Evolutionary conservation across 768 basidiomycete species (phyloP), one percentile per base, ranked within the genome.

Genomic region (Termitomyces sp.): DNA sequence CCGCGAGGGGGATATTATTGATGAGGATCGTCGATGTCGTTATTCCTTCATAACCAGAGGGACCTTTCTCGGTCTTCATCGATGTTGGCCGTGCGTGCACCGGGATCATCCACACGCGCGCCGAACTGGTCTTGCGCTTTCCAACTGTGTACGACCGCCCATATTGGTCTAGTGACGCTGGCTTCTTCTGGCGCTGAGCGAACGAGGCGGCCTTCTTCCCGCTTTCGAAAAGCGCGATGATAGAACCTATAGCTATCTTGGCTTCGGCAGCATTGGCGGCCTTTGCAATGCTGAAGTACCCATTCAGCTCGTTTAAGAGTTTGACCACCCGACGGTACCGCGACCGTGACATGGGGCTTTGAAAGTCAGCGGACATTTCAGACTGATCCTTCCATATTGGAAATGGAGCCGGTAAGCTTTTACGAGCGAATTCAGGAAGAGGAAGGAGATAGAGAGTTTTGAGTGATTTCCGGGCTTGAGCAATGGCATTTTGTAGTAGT

Each of bases 31-130:
- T 81, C 1, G 84, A 81, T 7, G 78, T 77, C 1, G 83, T 72
- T 14, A 87, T 76, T 35, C 66, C 60, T 61, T 30, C 53, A 42
- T 59, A 57, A 50, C 53, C 38, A 19, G 57, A 50, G 7, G 42
- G 48, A 6, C 5, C 21, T 50, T 48, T 14, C 19, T 38, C 64
- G 55, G 35, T 41, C n/a, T 57, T 30, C 38, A 53, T 46, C 28
- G 56, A 33, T 15, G 33, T 41, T 41, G 63, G 43, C 15, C 61
- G 53, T 19, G 59, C 51, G 54, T 78, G 72, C 26, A 81, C 80
- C 35, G 86, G 82, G 58, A 97, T 89, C 76, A 96, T 88, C 95
- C 95, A 98, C 9, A 95, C 94, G 40, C 92, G 82, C 37, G 95
- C 94, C 1, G 87, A 76, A 63, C 90, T 91, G 58, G 92, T 92